Evolutionary conservation across 345 rosid genomes (phyloP).

Genomic region (Lumnitzera racemosa): DNA sequence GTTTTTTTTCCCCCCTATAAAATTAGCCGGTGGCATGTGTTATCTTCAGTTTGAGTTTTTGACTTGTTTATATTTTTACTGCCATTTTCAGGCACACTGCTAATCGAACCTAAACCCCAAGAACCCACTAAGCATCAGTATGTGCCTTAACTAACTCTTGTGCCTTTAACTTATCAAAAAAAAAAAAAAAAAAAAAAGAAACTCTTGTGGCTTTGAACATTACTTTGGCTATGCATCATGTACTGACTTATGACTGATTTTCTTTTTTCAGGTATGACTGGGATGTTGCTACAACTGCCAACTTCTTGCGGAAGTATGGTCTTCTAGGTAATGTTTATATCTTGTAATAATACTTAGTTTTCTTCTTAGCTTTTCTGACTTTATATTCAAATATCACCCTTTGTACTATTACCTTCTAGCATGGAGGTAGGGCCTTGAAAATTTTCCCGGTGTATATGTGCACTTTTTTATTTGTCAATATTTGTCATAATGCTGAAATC

Average conservation of each 20-base stretch:
- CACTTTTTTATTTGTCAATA: too few species aligned
- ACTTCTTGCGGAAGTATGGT: slow-evolving; percentile 78
- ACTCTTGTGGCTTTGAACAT: background rate
- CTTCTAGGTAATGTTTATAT: slow-evolving; percentile 38
- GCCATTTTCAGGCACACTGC: slow-evolving; percentile 49
- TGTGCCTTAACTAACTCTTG: background rate
- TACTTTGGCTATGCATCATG: background rate
- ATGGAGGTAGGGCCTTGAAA: too few species aligned
- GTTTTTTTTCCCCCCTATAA: too few species aligned
- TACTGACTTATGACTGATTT: slow-evolving; percentile 1
- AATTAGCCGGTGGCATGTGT: background rate
- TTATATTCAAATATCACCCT: too few species aligned
- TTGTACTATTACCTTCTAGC: too few species aligned
- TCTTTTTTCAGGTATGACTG: slow-evolving; percentile 58
- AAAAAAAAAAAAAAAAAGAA: too few species aligned
- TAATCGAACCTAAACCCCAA: slow-evolving; percentile 98
- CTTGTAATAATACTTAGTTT: too few species aligned
- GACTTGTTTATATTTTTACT: slow-evolving; percentile 5
- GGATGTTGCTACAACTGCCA: slow-evolving; percentile 96
- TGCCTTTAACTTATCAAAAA: background rate
- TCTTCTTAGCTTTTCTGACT: too few species aligned
- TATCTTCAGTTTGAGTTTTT: background rate
- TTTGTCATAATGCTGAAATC: too few species aligned
- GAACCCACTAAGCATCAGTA: slow-evolving; percentile 97
- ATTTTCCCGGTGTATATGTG: too few species aligned